phyloP scores from a whole-genome alignment of 2,329 filamentous ascomycete genomes.

The Exophiala aquamarina region DNA sequence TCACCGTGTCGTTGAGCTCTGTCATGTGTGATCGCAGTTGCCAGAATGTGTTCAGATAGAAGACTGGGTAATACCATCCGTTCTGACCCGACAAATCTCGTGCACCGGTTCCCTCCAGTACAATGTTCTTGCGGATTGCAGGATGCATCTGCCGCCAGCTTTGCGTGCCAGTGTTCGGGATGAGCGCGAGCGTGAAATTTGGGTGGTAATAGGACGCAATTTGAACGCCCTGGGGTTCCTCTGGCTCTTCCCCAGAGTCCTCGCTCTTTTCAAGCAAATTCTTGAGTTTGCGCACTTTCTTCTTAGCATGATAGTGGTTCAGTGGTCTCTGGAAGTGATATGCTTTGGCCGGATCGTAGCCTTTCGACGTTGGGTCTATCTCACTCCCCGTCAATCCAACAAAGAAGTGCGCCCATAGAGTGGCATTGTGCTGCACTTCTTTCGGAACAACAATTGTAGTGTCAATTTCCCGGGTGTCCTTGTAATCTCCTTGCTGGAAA shows the following conservation, averaged over 20 bases:
- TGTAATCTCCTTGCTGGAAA: conserved; percentile 76
- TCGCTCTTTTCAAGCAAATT: conserved; percentile 67
- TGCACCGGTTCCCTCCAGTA: conserved; percentile 75
- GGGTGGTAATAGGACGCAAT: conserved; percentile 90
- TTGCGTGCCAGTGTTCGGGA: conserved; percentile 74
- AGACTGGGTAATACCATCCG: conserved; percentile 87
- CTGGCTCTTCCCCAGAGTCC: conserved; percentile 43
- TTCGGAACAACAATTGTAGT: conserved; percentile 75
- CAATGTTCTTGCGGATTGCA: conserved; percentile 73
- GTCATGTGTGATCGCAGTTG: conserved; percentile 90
- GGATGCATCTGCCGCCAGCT: conserved; percentile 68
- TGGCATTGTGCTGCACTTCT: conserved; percentile 85
- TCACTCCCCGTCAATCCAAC: conserved; percentile 72
- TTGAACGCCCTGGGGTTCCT: conserved; percentile 62
- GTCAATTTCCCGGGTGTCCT: conserved; percentile 74
- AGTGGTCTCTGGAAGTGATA: conserved; percentile 82
- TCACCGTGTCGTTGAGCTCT: conserved; percentile 85
- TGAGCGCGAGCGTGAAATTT: conserved; percentile 85
- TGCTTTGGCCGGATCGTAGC: conserved; percentile 73
- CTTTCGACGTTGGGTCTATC: conserved; percentile 71
- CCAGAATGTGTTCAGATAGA: conserved; percentile 97
- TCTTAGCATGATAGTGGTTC: conserved; percentile 87
- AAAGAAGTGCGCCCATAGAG: conserved; percentile 93
- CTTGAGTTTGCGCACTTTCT: conserved; percentile 82
- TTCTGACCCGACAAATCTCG: conserved; percentile 83